phyloP scores from a whole-genome alignment of 768 basidiomycete genomes.

The Auriscalpium vulgare region DNA sequence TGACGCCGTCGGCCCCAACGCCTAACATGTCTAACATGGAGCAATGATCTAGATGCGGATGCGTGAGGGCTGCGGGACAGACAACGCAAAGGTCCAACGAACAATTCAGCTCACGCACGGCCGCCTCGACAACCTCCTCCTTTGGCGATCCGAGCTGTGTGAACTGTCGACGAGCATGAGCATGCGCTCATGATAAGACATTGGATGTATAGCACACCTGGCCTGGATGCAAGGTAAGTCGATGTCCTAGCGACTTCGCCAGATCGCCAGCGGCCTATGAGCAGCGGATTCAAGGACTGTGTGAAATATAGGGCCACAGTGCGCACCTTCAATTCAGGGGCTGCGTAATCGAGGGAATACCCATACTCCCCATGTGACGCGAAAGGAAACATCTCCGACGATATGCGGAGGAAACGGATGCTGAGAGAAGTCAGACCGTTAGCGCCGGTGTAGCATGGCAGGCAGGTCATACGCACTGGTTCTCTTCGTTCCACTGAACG shows the following conservation, averaged over 20 bases:
- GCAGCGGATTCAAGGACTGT: constrained; percentile 5
- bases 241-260: constrained; percentile 41
- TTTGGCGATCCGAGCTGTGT: constrained; percentile 78
- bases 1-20: constrained; percentile 74
- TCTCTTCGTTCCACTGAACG: constrained; percentile 74
- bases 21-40: constrained; percentile 86
- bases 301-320: background rate
- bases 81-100: constrained; percentile 1
- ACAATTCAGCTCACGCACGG: constrained; percentile 71
- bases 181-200: background rate
- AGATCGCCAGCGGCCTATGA: constrained; percentile 31
- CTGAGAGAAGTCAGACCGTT: constrained; percentile 19
- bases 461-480: constrained; percentile 36
- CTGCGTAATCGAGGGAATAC: constrained; percentile 74
- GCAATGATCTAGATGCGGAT: constrained; percentile 47
- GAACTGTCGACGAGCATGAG: constrained; percentile 27
- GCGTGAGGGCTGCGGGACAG: background rate
- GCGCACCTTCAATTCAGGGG: constrained; percentile 37
- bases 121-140: constrained; percentile 62
- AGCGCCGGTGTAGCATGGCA: background rate
- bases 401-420: constrained; percentile 83
- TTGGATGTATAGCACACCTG: constrained; percentile 31
- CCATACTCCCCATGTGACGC: constrained; percentile 77
- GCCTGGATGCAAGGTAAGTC: constrained; percentile 84
- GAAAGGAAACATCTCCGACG: constrained; percentile 91